phyloP scores from a whole-genome alignment of 164 flowering plant genomes.

The Liquidambar formosana region DNA sequence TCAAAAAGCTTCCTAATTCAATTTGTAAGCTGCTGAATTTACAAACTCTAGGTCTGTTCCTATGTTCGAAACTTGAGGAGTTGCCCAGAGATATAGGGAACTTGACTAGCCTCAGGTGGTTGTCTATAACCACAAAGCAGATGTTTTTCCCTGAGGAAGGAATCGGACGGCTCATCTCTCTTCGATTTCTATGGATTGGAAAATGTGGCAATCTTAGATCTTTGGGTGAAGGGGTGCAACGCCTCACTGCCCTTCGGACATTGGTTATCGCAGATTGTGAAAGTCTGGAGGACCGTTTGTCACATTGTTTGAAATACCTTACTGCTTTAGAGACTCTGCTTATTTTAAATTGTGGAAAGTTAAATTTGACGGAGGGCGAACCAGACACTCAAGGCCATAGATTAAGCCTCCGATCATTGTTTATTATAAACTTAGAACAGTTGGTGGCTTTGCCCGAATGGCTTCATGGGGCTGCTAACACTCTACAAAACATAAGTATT shows the following conservation, averaged over 20 bases:
- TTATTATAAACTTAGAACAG: not conserved
- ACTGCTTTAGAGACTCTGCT: not conserved
- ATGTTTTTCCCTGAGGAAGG: not conserved
- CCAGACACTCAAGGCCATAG: too few relatives aligned
- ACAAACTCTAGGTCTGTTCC: not conserved
- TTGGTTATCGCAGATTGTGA: not conserved
- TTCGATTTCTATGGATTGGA: not conserved
- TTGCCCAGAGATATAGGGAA: not conserved
- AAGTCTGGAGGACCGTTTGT: not conserved
- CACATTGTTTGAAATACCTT: not conserved
- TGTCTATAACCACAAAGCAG: not conserved
- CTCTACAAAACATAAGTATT: not conserved
- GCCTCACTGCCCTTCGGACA: constrained; percentile 1
- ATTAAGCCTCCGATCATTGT: not conserved
- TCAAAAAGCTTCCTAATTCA: not conserved
- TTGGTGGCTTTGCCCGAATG: not conserved
- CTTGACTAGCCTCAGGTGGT: not conserved
- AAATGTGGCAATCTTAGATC: not conserved
- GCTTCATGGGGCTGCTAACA: not conserved
- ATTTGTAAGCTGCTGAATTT: not conserved
- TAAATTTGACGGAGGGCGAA: not conserved
- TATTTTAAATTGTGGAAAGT: not conserved
- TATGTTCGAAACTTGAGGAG: not conserved
- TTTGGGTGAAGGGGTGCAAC: not conserved
- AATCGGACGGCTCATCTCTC: not conserved